A percentile compares a stretch with the other conserved stretches of the same genome.
These are phyloP conservation scores for Termitomyces sp. DNA, from an alignment of 768 basidiomycete genomes.

Conservation along the genomic window DNA sequence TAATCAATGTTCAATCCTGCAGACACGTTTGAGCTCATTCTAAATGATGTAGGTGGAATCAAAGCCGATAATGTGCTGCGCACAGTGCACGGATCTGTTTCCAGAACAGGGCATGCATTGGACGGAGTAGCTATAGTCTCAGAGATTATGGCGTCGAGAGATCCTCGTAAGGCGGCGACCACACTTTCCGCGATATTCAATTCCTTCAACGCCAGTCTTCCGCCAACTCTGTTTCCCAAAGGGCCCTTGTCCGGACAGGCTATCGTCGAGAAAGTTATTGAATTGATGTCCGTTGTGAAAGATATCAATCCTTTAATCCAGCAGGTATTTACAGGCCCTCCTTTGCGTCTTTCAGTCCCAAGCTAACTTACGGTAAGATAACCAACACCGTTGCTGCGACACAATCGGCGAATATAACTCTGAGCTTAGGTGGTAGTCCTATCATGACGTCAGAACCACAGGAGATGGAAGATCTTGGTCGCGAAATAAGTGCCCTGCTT, in stretches of 20 bases:
- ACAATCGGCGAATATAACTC: slow-evolving; percentile 86
- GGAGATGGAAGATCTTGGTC: slow-evolving; percentile 78
- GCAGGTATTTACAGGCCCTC: slow-evolving; percentile 42
- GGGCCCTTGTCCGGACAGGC: slow-evolving; percentile 14
- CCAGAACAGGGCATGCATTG: slow-evolving; percentile 49
- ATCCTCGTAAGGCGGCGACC: slow-evolving; percentile 49
- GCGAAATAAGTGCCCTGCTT: slow-evolving; percentile 62
- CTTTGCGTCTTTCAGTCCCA: background rate
- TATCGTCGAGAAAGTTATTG: slow-evolving; percentile 39
- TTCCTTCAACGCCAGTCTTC: slow-evolving; percentile 31
- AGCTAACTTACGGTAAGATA: slow-evolving; percentile 45
- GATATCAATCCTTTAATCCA: slow-evolving; percentile 69
- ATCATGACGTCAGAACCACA: slow-evolving; percentile 87
- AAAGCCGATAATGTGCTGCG: slow-evolving; percentile 73
- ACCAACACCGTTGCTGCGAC: slow-evolving; percentile 87
- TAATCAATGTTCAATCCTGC: background rate
- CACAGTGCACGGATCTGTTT: slow-evolving; percentile 67
- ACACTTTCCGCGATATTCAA: slow-evolving; percentile 37
- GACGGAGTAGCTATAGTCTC: slow-evolving; percentile 89
- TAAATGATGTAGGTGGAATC: slow-evolving; percentile 64
- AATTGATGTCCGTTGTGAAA: slow-evolving; percentile 49
- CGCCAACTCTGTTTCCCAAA: background rate
- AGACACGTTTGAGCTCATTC: background rate
- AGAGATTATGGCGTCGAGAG: slow-evolving; percentile 66
- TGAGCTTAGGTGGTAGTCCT: slow-evolving; percentile 84